phyloP scores from a whole-genome alignment of 1,139 yeast species.

The Pichia sp. region DNA sequence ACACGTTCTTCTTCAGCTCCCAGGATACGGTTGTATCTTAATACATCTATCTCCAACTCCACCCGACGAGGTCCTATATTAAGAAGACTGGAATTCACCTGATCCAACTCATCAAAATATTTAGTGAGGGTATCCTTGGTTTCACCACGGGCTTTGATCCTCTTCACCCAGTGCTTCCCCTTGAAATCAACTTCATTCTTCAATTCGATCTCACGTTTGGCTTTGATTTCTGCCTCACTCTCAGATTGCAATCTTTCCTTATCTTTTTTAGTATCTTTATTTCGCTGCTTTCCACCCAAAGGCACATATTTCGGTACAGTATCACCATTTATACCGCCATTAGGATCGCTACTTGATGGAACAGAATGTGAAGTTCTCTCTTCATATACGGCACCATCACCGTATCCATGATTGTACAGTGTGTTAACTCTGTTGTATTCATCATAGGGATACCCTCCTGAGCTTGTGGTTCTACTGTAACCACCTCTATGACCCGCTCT shows the following conservation, averaged over 20 bases:
- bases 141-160: conserved; percentile 21
- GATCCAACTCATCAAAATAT: conserved; percentile 22
- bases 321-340: no score
- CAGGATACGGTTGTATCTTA: conserved; percentile 21
- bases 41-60: conserved; percentile 25
- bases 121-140: conserved; percentile 13
- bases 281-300: no score
- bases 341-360: no score
- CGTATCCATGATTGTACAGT: background rate
- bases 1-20: conserved; percentile 24
- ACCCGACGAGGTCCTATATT: conserved; percentile 17
- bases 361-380: no score
- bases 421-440: background rate
- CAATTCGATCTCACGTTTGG: conserved; percentile 3
- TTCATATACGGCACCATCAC: background rate
- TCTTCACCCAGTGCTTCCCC: conserved; percentile 25
- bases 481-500: conserved; percentile 5
- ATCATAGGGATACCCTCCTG: background rate
- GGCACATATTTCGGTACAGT: no score
- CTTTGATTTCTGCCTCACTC: background rate
- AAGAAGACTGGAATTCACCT: conserved; percentile 17
- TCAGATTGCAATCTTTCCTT: conserved; percentile 3
- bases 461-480: conserved; percentile 4
- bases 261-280: background rate
- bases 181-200: conserved; percentile 9